Base-by-base conservation (phyloP, 257 asterid genomes). In the Leptodermis oblonga region DNA sequence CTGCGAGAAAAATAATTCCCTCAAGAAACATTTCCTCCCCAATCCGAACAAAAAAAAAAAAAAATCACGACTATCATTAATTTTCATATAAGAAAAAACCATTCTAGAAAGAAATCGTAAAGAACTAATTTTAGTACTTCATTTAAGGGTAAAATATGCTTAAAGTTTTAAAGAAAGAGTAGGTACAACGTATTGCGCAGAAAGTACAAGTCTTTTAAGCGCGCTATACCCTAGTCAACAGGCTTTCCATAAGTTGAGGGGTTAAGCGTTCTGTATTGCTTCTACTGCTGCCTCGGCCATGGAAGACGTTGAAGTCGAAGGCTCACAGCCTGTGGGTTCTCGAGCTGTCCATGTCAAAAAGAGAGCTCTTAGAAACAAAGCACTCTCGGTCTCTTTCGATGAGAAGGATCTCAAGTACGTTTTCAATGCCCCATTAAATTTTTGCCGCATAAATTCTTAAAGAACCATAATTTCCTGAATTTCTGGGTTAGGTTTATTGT, bases 391-490 rank as follows among this genome's bases (percentile, higher is more conserved):
- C 22, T 83, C 96, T 30, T 93, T 93, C 82, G 75, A 75, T 41
- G 96, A 93, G 67, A 93, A 93, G 72, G 92, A 86, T 62, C 97
- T 93, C 86, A 84, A 76, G 97, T 93, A 78, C 41, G 68, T 23
- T 3, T 36, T 7, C n/a, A n/a, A 18, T 34, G 28, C 23, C 65
- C 39, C 58, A 10, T 62, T n/a, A 6, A 39, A 11, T 12, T 20
- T 51, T 53, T 61, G 59, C n/a, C 31, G 36, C 25, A 3, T 58
- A 7, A 56, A 53, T 7, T 36, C 30, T 62, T 62, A 15, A 37
- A 51, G 53, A 48, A 48, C 22, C 22, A 23, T 17, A 4, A 48
- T 48, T 13, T 15, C 7, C 18, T 67, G 6, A 12, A 11, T 25
- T 31, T 62, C 48, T 14, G 60, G 5, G 15, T 42, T 22, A 7